Percentiles rank a stretch among this genome's conserved stretches.
These are phyloP conservation scores for Ulmus americana DNA, from an alignment of 331 rosid species.

Conservation along the genomic window DNA sequence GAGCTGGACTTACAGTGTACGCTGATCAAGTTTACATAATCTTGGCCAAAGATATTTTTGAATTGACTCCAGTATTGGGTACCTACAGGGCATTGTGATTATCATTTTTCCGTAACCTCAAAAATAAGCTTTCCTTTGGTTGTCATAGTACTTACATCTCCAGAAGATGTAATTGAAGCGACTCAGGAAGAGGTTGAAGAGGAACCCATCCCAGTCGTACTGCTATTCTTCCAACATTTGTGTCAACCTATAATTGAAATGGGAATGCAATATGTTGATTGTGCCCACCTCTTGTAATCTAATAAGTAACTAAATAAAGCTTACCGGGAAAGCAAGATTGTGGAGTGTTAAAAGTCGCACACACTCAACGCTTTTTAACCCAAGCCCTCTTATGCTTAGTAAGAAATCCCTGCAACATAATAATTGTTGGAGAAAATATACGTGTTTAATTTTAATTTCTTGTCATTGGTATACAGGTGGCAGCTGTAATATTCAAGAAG, in stretches of 20 bases:
- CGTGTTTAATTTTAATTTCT: neutral
- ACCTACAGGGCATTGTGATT: slow-evolving; percentile 46
- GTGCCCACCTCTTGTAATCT: slow-evolving; percentile 2
- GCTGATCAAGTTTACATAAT: slow-evolving; percentile 91
- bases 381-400: slow-evolving; percentile 76
- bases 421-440: slow-evolving; percentile 12
- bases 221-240: slow-evolving; percentile 97
- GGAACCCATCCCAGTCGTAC: slow-evolving; percentile 99
- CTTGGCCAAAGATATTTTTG: slow-evolving; percentile 99
- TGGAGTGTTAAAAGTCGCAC: slow-evolving; percentile 88
- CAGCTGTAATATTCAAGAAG: neutral
- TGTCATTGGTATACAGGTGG: neutral
- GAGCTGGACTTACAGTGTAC: slow-evolving; percentile 59
- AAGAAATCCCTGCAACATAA: slow-evolving; percentile 64
- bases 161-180: slow-evolving; percentile 81
- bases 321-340: slow-evolving; percentile 94
- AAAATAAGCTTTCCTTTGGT: slow-evolving; percentile 2
- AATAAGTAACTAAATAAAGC: slow-evolving; percentile 21
- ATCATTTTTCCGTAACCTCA: slow-evolving; percentile 19
- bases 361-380: slow-evolving; percentile 95
- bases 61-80: slow-evolving; percentile 79
- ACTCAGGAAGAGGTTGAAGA: slow-evolving; percentile 87
- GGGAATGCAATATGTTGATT: slow-evolving; percentile 18
- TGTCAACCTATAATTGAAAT: slow-evolving; percentile 64
- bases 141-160: slow-evolving; percentile 55